phyloP scores from a whole-genome alignment of 176 grass and related monocot genomes.

The Pontederia paniculata region DNA sequence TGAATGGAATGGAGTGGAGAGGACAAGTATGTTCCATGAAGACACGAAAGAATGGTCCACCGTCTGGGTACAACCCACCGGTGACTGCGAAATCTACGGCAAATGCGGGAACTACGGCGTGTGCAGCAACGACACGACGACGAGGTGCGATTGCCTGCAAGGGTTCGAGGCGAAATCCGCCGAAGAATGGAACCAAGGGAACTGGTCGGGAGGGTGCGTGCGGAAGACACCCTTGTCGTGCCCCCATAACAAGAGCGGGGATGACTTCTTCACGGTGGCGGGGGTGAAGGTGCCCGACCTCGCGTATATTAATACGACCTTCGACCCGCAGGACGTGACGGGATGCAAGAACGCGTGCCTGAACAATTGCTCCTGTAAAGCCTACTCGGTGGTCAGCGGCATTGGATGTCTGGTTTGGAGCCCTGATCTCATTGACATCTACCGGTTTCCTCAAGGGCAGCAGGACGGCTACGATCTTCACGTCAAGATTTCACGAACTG shows the following conservation, averaged over 20 bases:
- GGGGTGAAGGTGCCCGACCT: too few species aligned
- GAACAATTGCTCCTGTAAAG: conserved; percentile 23
- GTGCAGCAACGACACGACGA: not conserved
- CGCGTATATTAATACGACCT: too few species aligned
- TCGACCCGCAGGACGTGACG: too few species aligned
- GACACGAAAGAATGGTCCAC: not conserved
- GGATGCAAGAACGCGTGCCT: conserved; percentile 25
- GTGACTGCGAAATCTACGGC: conserved; percentile 21
- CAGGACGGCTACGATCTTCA: not conserved
- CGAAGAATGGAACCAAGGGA: not conserved
- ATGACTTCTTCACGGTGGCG: not conserved
- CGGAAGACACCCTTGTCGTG: conserved; percentile 19
- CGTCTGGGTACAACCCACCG: not conserved
- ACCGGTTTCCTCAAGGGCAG: not conserved
- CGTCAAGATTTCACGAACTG: not conserved
- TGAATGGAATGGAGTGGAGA: not conserved
- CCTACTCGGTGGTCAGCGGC: conserved; percentile 8
- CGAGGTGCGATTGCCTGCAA: conserved; percentile 10
- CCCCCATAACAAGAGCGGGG: not conserved
- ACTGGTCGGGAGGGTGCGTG: conserved; percentile 9
- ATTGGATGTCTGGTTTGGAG: conserved; percentile 25
- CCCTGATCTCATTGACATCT: conserved; percentile 17
- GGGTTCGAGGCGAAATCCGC: conserved; percentile 4
- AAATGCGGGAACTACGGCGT: conserved; percentile 38
- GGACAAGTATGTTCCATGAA: not conserved